Percentiles rank a stretch among this genome's conserved stretches.
These are phyloP conservation scores for Wickerhamiella alocasiicola DNA, from an alignment of 805 yeast species.

Conservation along the genomic window DNA sequence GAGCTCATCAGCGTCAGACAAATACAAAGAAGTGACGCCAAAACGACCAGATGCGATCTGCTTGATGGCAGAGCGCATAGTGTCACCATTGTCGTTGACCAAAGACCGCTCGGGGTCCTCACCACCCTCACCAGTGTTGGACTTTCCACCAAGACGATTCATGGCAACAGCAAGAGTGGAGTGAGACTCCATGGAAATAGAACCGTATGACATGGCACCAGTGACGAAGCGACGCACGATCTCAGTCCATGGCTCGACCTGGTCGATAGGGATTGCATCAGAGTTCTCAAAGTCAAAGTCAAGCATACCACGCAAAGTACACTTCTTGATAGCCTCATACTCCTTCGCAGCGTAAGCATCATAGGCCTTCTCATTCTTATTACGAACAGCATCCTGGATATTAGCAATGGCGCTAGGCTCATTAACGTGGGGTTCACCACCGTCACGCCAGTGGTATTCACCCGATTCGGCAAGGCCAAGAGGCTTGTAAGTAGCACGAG, in stretches of 20 bases:
- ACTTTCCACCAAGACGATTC: slow-evolving; percentile 96
- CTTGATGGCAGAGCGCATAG: slow-evolving; percentile 97
- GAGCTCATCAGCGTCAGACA: slow-evolving; percentile 92
- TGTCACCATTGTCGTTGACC: slow-evolving; percentile 76
- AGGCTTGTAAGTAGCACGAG: slow-evolving; percentile 57
- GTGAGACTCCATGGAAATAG: slow-evolving; percentile 97
- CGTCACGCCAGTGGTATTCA: slow-evolving; percentile 98
- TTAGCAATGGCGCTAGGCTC: slow-evolving; percentile 92
- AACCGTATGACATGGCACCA: slow-evolving; percentile 99
- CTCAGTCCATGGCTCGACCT: slow-evolving; percentile 99
- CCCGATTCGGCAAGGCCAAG: slow-evolving; percentile 83
- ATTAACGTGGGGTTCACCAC: slow-evolving; percentile 91
- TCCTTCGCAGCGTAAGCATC: slow-evolving; percentile 82
- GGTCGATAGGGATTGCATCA: slow-evolving; percentile 79
- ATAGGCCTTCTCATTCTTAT: slow-evolving; percentile 88
- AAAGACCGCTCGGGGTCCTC: slow-evolving; percentile 87
- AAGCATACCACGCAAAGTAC: slow-evolving; percentile 87
- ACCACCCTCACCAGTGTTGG: slow-evolving; percentile 99
- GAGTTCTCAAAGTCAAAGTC: slow-evolving; percentile 74
- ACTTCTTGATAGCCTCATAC: slow-evolving; percentile 78
- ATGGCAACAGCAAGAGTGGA: slow-evolving; percentile 96
- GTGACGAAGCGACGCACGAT: slow-evolving; percentile 94
- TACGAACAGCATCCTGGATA: slow-evolving; percentile 95
- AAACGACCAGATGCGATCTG: slow-evolving; percentile 97
- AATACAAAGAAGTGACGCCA: slow-evolving; percentile 91